Evolutionary conservation across 2,329 filamentous ascomycete genomes (phyloP).

Genomic region (Diplocarpon rosae): DNA sequence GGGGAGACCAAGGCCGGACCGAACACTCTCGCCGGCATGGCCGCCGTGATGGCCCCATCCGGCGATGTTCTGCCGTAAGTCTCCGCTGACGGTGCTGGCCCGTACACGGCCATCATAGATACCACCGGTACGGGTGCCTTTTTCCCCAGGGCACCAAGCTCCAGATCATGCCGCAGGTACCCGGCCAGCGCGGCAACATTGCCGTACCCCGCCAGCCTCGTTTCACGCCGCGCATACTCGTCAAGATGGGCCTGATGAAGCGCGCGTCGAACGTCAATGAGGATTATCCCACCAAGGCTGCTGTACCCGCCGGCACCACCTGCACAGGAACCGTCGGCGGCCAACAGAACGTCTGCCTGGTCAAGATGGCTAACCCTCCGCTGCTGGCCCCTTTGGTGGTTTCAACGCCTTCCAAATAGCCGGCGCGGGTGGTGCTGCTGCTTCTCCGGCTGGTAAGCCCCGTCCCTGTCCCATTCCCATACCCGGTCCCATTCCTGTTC

Average conservation of each 20-base stretch:
- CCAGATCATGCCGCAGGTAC: conserved; percentile 41
- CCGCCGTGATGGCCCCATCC: conserved; percentile 44
- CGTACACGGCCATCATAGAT: conserved; percentile 35
- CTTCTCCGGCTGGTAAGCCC: conserved; percentile 2
- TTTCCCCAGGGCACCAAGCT: conserved; percentile 39
- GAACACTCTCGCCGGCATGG: conserved; percentile 38
- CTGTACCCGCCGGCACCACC: conserved; percentile 30
- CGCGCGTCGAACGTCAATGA: conserved; percentile 25
- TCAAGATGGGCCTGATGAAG: conserved; percentile 22
- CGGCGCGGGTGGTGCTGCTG: conserved; percentile 1
- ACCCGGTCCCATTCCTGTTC: no score
- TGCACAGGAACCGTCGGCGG: conserved; percentile 30
- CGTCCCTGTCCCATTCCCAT: no score
- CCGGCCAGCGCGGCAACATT: conserved; percentile 32
- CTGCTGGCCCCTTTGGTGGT: conserved; percentile 33
- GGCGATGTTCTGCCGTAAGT: conserved; percentile 49
- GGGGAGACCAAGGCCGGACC: conserved; percentile 12
- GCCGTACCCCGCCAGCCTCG: conserved; percentile 21
- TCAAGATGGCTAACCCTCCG: conserved; percentile 34
- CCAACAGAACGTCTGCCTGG: conserved; percentile 30
- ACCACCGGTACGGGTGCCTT: conserved; percentile 45
- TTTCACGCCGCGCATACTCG: conserved; percentile 19
- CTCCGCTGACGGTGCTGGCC: conserved; percentile 48
- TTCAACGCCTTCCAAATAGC: conserved; percentile 30
- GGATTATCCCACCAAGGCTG: conserved; percentile 32